These are phyloP conservation scores for Penicillium brasilianum DNA, from an alignment of 2,329 filamentous ascomycete genomes.

Conservation along the genomic window DNA sequence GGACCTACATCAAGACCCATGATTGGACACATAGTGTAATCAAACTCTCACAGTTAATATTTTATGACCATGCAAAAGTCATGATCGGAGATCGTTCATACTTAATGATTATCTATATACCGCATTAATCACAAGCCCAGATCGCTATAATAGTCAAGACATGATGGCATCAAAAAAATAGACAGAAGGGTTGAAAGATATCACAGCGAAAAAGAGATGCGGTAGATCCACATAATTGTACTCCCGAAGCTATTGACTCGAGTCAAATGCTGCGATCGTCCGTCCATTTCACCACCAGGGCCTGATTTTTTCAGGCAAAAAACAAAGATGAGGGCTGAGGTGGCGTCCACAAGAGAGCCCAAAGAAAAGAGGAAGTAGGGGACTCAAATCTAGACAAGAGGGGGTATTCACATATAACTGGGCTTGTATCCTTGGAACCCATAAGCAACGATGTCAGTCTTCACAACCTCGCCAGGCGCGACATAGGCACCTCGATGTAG, in stretches of 20 bases:
- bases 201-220: neutral
- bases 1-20: neutral
- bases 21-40: neutral
- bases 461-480: slow-evolving; percentile 52
- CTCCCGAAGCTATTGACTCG: neutral
- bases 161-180: slow-evolving; percentile 3
- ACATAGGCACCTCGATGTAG: slow-evolving; percentile 51
- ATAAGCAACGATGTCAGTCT: slow-evolving; percentile 49
- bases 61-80: neutral
- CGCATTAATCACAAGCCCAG: slow-evolving; percentile 15
- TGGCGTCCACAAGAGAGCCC: neutral
- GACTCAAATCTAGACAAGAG: neutral
- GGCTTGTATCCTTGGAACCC: slow-evolving; percentile 50
- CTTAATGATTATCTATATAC: slow-evolving; percentile 16
- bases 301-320: neutral
- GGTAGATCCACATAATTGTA: neutral
- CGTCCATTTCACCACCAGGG: neutral
- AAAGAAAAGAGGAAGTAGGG: neutral
- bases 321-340: neutral
- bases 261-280: neutral
- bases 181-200: slow-evolving; percentile 1
- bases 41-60: too few relatives aligned
- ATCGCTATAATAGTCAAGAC: neutral
- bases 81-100: neutral
- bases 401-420: slow-evolving; percentile 43